Evolutionary conservation across 2,329 filamentous ascomycete species (phyloP).

Genomic region (Aspergillus neotritici): DNA sequence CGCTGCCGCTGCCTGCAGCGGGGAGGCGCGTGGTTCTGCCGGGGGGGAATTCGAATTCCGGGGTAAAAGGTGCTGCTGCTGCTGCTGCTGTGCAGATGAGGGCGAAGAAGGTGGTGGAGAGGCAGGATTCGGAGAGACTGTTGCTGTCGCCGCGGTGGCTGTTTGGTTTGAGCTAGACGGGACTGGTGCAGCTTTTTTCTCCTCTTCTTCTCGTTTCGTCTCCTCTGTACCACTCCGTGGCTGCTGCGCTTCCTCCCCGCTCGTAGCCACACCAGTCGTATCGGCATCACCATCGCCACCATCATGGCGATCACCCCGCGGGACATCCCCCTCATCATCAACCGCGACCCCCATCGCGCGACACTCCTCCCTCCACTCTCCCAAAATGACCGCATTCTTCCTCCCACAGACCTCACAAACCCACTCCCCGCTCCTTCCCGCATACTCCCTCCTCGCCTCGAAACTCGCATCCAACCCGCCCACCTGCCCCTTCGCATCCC

Average conservation of each 20-base stretch:
- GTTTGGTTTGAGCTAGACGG: not conserved
- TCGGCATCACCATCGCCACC: not conserved
- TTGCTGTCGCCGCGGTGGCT: not conserved
- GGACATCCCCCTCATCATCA: constrained; percentile 53
- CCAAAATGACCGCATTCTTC: constrained; percentile 68
- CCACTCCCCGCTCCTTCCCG: constrained; percentile 60
- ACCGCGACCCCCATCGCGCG: constrained; percentile 6
- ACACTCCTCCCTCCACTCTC: constrained; percentile 58
- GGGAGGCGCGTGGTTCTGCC: too few relatives aligned
- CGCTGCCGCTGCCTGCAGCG: not conserved
- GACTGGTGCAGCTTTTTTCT: not conserved
- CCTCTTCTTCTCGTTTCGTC: not conserved
- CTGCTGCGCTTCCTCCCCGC: too few relatives aligned
- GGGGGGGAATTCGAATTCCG: too few relatives aligned
- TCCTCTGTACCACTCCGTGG: not conserved
- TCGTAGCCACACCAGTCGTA: not conserved
- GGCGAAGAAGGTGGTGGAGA: constrained; percentile 3
- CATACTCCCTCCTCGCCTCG: constrained; percentile 62
- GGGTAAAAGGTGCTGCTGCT: not conserved
- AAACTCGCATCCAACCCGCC: constrained; percentile 77
- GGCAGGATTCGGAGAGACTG: not conserved
- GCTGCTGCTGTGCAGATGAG: not conserved
- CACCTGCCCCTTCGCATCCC: constrained; percentile 77
- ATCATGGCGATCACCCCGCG: not conserved
- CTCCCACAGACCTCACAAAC: constrained; percentile 63